phyloP scores from a whole-genome alignment of 495 filamentous ascomycete species.

The Xylaria curta region DNA sequence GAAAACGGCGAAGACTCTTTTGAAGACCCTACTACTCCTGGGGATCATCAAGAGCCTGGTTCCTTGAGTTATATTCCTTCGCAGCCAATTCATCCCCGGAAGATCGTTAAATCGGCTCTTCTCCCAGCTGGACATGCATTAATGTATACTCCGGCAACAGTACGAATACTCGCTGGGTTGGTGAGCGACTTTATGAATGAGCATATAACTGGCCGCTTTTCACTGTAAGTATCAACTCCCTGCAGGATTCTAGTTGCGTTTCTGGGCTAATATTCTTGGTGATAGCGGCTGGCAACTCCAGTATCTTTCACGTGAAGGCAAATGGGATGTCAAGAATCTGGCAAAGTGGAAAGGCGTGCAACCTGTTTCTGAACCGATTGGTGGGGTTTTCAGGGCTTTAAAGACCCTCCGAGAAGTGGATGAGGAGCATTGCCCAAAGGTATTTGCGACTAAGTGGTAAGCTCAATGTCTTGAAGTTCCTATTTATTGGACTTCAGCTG shows the following conservation, averaged over 20 bases:
- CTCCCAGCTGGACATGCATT: conserved; percentile 86
- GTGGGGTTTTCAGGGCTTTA: conserved; percentile 78
- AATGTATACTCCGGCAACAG: conserved; percentile 77
- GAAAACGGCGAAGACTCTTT: conserved; percentile 43
- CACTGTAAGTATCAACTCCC: conserved; percentile 48
- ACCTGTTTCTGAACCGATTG: conserved; percentile 80
- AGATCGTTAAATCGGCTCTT: conserved; percentile 71
- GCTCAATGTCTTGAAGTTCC: neutral
- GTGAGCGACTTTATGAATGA: conserved; percentile 80
- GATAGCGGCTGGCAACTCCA: conserved; percentile 82
- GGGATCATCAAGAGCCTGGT: conserved; percentile 37
- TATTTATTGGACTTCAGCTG: conserved; percentile 7
- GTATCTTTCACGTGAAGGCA: conserved; percentile 82
- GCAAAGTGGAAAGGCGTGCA: conserved; percentile 83
- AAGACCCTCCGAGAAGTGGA: conserved; percentile 90
- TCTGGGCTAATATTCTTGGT: conserved; percentile 14
- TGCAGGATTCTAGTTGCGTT: neutral
- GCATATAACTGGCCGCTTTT: conserved; percentile 77
- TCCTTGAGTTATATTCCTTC: conserved; percentile 44
- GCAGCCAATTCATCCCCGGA: conserved; percentile 48
- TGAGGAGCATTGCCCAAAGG: conserved; percentile 76
- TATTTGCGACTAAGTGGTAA: conserved; percentile 72
- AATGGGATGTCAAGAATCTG: conserved; percentile 98
- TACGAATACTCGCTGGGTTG: conserved; percentile 77
- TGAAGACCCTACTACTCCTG: conserved; percentile 55